Base-by-base conservation (phyloP, 352 stramenopile genomes). In the Pythium inflatum region DNA sequence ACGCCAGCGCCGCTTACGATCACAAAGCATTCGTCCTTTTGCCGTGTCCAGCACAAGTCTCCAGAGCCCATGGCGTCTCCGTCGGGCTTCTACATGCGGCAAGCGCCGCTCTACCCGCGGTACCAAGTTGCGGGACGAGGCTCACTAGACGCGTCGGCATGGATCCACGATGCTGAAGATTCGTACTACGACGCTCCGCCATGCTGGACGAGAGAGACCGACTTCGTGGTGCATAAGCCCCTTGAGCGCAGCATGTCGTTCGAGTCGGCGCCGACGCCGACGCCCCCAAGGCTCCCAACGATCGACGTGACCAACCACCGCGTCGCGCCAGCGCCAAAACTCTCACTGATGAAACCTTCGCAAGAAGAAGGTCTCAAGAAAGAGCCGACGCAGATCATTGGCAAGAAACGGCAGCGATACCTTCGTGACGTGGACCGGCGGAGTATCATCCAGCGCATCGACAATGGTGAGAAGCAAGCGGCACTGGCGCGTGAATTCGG, bases 391-490 rank as follows among this genome's bases (percentile, higher is more conserved):
- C n/a, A n/a, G n/a, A n/a, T n/a, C n/a, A n/a, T n/a, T 30, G 16
- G 18, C 27, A 67, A 71, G 50, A 90, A 90, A 54, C 78, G 82
- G 0, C 66, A 82, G 28, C 74, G 82, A 18, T 90, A 89, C 41
- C 55, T 91, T 55, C 70, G 76, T 7, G 81, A 92, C 49, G 83
- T 73, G 5, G 82, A 91, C 55, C 81, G 82, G 0, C 78, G 73
- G 49, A 84, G 73, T 30, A 92, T 92, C 62, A 89, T 92, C 22
- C 75, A 77, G 28, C 82, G 82, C 11, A 90, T 92, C 45, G 78
- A 89, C 25, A 83, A 80, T n/a, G 85, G 85, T 18, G 85, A 92
- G 67, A 89, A 87, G 60, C 85, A 92, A 58, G 79, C 82, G 8
- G 61, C 71, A 0, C 63, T 92, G 36, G 85, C 85, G 24, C 76